Evolutionary conservation across 148 eudicot genomes (phyloP).

Genomic region (Nepenthes mirabilis): DNA sequence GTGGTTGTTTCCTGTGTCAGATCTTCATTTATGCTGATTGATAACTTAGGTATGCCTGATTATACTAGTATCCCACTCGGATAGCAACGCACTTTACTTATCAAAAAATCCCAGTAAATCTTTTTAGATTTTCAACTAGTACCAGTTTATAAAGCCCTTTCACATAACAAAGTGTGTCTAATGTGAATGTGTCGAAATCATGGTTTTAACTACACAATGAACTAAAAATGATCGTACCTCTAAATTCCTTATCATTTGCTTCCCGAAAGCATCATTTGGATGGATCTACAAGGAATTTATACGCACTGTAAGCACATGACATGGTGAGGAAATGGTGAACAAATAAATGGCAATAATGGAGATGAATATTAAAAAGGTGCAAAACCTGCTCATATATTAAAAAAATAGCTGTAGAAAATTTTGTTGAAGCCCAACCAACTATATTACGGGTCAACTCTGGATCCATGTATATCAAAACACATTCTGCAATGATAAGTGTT

Average conservation of each 20-base stretch:
- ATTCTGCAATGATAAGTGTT: slow-evolving; percentile 98
- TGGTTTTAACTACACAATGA: not conserved
- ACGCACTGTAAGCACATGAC: slow-evolving; percentile 8
- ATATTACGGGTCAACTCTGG: slow-evolving; percentile 75
- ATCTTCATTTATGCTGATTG: too few relatives aligned
- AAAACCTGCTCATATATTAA: slow-evolving; percentile 96
- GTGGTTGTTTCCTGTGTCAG: too few relatives aligned
- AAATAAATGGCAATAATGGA: slow-evolving; percentile 1
- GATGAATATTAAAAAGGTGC: slow-evolving; percentile 2
- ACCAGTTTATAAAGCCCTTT: too few relatives aligned
- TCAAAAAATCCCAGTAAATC: too few relatives aligned
- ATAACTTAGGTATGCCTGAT: too few relatives aligned
- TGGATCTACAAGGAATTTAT: slow-evolving; percentile 45
- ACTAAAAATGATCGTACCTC: slow-evolving; percentile 47
- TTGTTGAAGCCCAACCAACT: slow-evolving; percentile 81
- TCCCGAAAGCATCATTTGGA: slow-evolving; percentile 97
- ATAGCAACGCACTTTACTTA: too few relatives aligned
- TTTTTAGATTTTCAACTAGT: too few relatives aligned
- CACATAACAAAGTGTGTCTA: too few relatives aligned
- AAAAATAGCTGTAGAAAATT: slow-evolving; percentile 75
- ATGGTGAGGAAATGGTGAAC: slow-evolving; percentile 3
- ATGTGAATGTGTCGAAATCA: not conserved
- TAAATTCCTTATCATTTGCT: slow-evolving; percentile 91
- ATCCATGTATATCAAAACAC: slow-evolving; percentile 95
- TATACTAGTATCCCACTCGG: too few relatives aligned